Evolutionary conservation across 129 eudicot genomes (phyloP).

Genomic region (Centrapalus pauciflorus): DNA sequence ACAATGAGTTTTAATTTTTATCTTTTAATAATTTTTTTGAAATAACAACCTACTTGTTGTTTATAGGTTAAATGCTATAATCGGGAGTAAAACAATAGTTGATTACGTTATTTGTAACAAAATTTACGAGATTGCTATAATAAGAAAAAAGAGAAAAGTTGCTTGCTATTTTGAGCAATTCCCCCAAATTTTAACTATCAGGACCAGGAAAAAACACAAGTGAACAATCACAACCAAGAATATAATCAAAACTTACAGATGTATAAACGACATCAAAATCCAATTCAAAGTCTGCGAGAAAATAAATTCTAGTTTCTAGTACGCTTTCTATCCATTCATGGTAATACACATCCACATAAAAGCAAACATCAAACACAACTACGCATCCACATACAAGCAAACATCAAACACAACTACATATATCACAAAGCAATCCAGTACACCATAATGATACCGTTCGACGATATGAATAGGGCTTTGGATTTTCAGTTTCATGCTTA

Average conservation of each 20-base stretch:
- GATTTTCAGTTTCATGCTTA: background rate
- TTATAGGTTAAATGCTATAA: too few relatives aligned
- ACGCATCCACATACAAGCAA: background rate
- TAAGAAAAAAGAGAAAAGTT: too few relatives aligned
- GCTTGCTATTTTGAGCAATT: too few relatives aligned
- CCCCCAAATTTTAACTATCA: too few relatives aligned
- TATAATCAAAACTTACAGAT: background rate
- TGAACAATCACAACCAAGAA: background rate
- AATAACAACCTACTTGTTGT: too few relatives aligned
- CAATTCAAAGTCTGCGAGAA: background rate
- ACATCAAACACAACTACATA: background rate
- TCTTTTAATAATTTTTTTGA: too few relatives aligned
- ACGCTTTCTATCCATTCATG: background rate
- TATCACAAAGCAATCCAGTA: background rate
- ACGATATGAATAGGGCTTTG: constrained; percentile 1
- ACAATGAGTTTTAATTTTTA: too few relatives aligned
- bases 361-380: background rate
- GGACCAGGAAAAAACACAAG: too few relatives aligned
- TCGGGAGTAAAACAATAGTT: too few relatives aligned
- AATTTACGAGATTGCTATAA: too few relatives aligned
- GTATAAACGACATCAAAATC: background rate
- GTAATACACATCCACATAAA: background rate
- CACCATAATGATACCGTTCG: background rate
- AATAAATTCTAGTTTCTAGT: background rate
- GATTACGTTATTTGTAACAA: too few relatives aligned